Evolutionary conservation across 192 early-diverging fungal species (phyloP), one percentile per base, ranked within the genome.

Genomic region (Linderina pennispora): DNA sequence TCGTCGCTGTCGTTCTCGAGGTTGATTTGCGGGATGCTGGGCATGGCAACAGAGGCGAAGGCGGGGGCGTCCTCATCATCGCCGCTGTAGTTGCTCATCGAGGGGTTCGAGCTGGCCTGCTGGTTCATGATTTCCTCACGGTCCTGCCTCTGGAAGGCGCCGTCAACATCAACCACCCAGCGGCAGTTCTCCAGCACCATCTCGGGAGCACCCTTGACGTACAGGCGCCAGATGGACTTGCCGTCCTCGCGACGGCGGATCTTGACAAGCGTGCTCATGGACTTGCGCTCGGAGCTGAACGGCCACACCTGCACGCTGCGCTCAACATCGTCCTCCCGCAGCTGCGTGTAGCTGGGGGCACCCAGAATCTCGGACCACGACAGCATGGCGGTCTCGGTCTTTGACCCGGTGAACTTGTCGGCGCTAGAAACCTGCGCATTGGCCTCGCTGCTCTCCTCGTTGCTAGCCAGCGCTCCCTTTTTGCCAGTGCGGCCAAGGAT

Each of bases 201-300:
- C 63, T 95, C 90, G 5, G 88, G 84, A 1, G 97, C 97, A 31
- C 97, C 97, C 76, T 99, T 99, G 54, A 91, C 84, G 57, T 85
- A 89, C 37, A 95, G 63, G 15, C 87, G 86, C 48, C 80, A 85
- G 18, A 76, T 71, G 14, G 53, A 45, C 60, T 82, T 74, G 0
- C 58, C 50, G 14, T 73, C 65, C 31, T 71, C 69, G 19, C 65
- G 62, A n/a, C 72, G 73, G 21, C 65, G 61, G 23, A 84, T 59
- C 31, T 77, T 73, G 44, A 92, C 75, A 7, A 96, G 66, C 4
- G 90, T 89, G 18, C 84, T 83, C 95, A 98, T 98, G 8, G 87
- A 73, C 69, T 99, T 99, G 41, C 86, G 82, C 43, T 89, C 89
- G 5, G 88, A 91, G 50, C 81, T 88, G 69, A 99, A 99, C 1